A percentile compares a stretch with the other conserved stretches of the same genome.
Conservation (phyloP, 441 rosid species). For the Biscutella laevigata region DNA sequence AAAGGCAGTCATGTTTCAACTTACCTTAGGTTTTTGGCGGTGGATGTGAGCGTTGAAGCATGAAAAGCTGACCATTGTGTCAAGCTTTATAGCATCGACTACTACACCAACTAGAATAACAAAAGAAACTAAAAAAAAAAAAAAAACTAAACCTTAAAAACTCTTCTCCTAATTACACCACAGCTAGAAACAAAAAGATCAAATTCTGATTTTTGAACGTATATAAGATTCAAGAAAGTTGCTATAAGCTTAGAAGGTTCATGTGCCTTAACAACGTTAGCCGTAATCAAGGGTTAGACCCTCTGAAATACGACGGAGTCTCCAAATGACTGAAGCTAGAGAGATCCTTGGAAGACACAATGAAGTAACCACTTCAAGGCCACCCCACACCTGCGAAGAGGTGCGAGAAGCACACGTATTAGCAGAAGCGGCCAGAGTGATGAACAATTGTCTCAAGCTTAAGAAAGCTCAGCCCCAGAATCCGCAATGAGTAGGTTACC, state of each 20-base stretch:
- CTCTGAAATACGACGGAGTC: slow-evolving; percentile 73
- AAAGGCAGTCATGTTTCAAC: slow-evolving; percentile 8
- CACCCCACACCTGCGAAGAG: slow-evolving; percentile 87
- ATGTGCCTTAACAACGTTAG: slow-evolving; percentile 39
- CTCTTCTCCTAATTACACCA: slow-evolving; percentile 18
- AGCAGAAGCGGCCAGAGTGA: slow-evolving; percentile 96
- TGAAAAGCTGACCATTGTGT: slow-evolving; percentile 73
- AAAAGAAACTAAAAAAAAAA: slow-evolving; percentile 21
- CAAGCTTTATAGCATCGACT: slow-evolving; percentile 17
- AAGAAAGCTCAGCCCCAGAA: slow-evolving; percentile 33
- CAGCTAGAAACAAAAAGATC: slow-evolving; percentile 24
- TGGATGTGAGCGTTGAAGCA: slow-evolving; percentile 61
- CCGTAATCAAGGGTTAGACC: slow-evolving; percentile 89
- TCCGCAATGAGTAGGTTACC: slow-evolving; percentile 9
- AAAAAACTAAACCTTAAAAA: slow-evolving; percentile 4
- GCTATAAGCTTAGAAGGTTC: slow-evolving; percentile 19
- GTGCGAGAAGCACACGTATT: slow-evolving; percentile 66
- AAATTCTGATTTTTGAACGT: slow-evolving; percentile 14
- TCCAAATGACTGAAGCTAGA: slow-evolving; percentile 76
- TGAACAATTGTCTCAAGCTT: slow-evolving; percentile 36
- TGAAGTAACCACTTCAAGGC: slow-evolving; percentile 36
- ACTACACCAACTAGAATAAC: slow-evolving; percentile 29
- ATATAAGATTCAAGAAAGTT: too few species aligned
- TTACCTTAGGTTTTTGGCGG: slow-evolving; percentile 58
- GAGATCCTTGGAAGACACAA: slow-evolving; percentile 61